Evolutionary conservation across 495 filamentous ascomycete genomes (phyloP).

Genomic region (Entonaema liquescens): DNA sequence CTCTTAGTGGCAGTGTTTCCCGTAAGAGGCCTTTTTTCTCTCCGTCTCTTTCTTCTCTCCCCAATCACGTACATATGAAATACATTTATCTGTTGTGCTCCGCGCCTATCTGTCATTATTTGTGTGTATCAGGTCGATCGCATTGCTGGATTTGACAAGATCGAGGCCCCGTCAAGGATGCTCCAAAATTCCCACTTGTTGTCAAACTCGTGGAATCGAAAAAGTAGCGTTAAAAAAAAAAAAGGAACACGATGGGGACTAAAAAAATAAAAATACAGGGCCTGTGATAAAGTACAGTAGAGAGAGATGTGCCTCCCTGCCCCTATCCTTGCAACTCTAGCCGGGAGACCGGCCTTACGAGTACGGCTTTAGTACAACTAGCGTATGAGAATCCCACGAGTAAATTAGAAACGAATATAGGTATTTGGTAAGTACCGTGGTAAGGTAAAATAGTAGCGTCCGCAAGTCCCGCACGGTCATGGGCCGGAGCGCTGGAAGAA

Average conservation of each 20-base stretch:
- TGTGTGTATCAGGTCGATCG: conserved; percentile 26
- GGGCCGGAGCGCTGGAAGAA: conserved; percentile 37
- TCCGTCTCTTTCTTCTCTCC: not conserved
- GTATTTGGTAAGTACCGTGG: conserved; percentile 31
- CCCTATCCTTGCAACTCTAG: conserved; percentile 28
- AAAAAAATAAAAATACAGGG: conserved; percentile 10
- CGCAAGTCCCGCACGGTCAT: conserved; percentile 32
- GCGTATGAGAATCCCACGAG: not conserved
- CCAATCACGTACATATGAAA: conserved; percentile 10
- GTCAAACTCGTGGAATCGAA: conserved; percentile 17
- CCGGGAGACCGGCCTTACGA: conserved; percentile 17
- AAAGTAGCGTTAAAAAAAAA: conserved; percentile 4
- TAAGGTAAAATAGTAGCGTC: conserved; percentile 5
- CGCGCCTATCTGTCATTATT: conserved; percentile 35
- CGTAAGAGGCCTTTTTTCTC: conserved; percentile 7
- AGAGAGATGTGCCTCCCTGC: not conserved
- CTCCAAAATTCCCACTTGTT: conserved; percentile 13
- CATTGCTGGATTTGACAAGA: conserved; percentile 20
- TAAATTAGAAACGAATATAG: not conserved
- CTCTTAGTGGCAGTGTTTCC: conserved; percentile 26
- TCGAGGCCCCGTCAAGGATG: conserved; percentile 11
- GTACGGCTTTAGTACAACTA: conserved; percentile 17
- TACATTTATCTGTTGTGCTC: conserved; percentile 30
- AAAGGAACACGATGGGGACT: conserved; percentile 1
- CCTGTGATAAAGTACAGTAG: conserved; percentile 15